Evolutionary conservation across 2,329 filamentous ascomycete species (phyloP).

Genomic region (Salinomyces thailandicus): DNA sequence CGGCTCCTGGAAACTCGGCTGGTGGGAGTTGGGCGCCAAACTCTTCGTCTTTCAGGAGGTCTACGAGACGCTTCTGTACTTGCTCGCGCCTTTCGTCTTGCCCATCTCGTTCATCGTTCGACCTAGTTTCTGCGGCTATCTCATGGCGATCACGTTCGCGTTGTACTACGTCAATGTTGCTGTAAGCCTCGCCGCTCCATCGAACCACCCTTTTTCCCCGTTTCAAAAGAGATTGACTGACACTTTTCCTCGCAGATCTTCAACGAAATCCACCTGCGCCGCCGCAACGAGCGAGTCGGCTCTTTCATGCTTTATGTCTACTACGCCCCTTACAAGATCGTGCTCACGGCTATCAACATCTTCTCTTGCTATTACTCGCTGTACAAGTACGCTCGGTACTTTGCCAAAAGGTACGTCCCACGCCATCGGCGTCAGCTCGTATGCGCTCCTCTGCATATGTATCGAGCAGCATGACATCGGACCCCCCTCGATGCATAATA

Average conservation of each 20-base stretch:
- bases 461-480: too few species aligned
- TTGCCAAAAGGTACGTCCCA: slow-evolving; percentile 5
- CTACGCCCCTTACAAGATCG: slow-evolving; percentile 38
- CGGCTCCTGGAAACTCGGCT: slow-evolving; percentile 38
- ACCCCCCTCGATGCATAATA: too few species aligned
- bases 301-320: slow-evolving; percentile 31
- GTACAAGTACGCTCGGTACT: slow-evolving; percentile 15
- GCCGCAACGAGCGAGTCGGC: slow-evolving; percentile 34
- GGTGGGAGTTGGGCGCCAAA: slow-evolving; percentile 41
- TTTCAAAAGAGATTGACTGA: slow-evolving; percentile 1
- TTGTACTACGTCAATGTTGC: slow-evolving; percentile 33
- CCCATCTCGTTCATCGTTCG: slow-evolving; percentile 36
- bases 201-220: background rate
- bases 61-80: slow-evolving; percentile 24
- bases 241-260: slow-evolving; percentile 27
- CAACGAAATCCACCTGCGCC: slow-evolving; percentile 39
- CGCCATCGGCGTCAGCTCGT: too few species aligned
- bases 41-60: slow-evolving; percentile 41
- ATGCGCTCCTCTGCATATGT: too few species aligned
- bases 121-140: slow-evolving; percentile 31
- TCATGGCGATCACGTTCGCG: slow-evolving; percentile 28
- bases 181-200: too few species aligned
- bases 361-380: slow-evolving; percentile 19
- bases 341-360: slow-evolving; percentile 37
- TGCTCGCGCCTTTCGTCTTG: slow-evolving; percentile 36